Evolutionary conservation across 768 basidiomycete species (phyloP).

Genomic region (Boletellus ananas): DNA sequence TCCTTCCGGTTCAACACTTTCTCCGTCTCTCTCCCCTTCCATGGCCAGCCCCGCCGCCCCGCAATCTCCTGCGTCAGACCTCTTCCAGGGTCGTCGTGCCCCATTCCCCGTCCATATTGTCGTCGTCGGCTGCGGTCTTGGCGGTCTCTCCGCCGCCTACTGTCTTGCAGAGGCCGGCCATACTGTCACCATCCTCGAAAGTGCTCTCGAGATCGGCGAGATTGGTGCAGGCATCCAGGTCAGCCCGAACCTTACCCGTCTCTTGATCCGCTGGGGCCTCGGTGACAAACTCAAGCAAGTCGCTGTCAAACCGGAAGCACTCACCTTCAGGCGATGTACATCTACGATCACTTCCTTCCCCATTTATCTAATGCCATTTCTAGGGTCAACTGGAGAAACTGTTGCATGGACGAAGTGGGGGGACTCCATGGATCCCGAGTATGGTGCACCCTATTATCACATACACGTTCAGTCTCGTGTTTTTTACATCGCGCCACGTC

Average conservation of each 20-base stretch:
- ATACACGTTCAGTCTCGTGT: conserved; percentile 30
- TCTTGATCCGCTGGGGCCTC: conserved; percentile 51
- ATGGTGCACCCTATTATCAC: conserved; percentile 33
- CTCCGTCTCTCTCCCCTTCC: neutral
- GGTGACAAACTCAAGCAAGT: conserved; percentile 36
- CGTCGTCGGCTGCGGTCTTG: conserved; percentile 51
- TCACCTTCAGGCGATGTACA: conserved; percentile 43
- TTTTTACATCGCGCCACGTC: neutral
- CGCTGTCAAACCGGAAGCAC: conserved; percentile 36
- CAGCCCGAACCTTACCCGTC: conserved; percentile 39
- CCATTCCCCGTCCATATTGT: conserved; percentile 32
- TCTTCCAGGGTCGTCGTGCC: conserved; percentile 26
- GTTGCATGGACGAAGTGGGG: conserved; percentile 37
- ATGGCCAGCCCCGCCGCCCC: neutral
- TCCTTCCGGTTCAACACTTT: neutral
- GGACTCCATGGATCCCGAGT: conserved; percentile 27
- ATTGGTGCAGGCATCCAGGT: conserved; percentile 54
- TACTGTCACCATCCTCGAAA: conserved; percentile 46
- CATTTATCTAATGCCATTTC: neutral
- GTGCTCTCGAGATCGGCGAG: conserved; percentile 37
- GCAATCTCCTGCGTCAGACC: neutral
- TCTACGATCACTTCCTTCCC: neutral
- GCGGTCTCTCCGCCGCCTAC: conserved; percentile 45
- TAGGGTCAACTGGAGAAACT: conserved; percentile 34
- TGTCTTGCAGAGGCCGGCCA: conserved; percentile 46